Base-by-base conservation (phyloP, 2,329 filamentous ascomycete genomes). In the Aureobasidium mangrovei region DNA sequence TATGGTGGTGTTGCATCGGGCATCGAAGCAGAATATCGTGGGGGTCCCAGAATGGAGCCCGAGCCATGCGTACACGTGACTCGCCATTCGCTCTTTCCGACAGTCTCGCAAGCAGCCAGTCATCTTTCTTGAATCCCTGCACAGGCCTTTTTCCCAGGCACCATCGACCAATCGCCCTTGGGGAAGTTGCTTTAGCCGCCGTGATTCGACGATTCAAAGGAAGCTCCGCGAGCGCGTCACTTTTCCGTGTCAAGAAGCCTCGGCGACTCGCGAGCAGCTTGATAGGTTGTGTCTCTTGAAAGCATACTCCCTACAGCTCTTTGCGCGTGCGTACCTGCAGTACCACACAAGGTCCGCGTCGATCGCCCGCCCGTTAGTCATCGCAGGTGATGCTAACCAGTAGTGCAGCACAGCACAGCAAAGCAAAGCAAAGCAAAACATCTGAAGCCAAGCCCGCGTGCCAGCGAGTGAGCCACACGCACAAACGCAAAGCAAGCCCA, bases 271-370 rank as follows among this genome's bases (percentile, higher is more conserved):
- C 18, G 18, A 51, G 38, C 38, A n/a, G 47, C 38, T 42, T 51
- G 47, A 51, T 51, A 51, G 47, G 49, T 44, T 44, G 40, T 7
- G 10, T 7, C 32, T 38, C 49, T 27, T 44, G 12, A 52, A 52
- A 42, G 38, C 47, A 51, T 41, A 38, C 49, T 32, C 26, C 49
- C 40, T 18, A 18, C 18, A 18, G 18, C 18, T 38, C 31, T 38
- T 32, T 44, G 49, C 49, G 39, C 49, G 49, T 53, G 49, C 49
- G 49, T 53, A 53, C 49, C 49, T 53, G 49, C 49, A 53, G 49
- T 53, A 33, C 26, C 18, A 53, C 49, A 40, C n/a, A 33, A 39
- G 39, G 49, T 53, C 27, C 27, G 32, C 32, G 49, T 38, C 40
- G 49, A 38, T 43, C 47, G 38, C 35, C 32, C 10, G n/a, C 26